phyloP scores from a whole-genome alignment of 2,329 filamentous ascomycete genomes.

The Metarhizium brunneum region DNA sequence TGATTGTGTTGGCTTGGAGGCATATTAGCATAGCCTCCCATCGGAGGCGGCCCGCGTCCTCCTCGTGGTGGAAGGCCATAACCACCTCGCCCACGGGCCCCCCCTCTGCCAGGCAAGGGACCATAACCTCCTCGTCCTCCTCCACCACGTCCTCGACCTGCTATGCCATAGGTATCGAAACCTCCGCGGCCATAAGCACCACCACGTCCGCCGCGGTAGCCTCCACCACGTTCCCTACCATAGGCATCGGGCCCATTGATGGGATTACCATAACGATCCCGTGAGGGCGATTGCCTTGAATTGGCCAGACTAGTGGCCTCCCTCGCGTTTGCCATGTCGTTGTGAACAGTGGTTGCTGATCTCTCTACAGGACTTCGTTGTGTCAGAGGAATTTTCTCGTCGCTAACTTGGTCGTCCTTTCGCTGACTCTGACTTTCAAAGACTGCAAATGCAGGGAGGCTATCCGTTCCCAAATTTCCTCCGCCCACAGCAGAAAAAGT shows the following conservation, averaged over 20 bases:
- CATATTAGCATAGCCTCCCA: slow-evolving; percentile 25
- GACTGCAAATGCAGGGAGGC: slow-evolving; percentile 47
- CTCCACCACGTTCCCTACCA: slow-evolving; percentile 21
- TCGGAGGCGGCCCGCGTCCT: slow-evolving; percentile 24
- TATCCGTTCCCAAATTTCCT: slow-evolving; percentile 40
- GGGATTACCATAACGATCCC: slow-evolving; percentile 58
- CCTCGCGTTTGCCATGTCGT: slow-evolving; percentile 27
- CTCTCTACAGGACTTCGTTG: slow-evolving; percentile 51
- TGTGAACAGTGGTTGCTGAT: slow-evolving; percentile 34
- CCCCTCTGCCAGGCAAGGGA: slow-evolving; percentile 28
- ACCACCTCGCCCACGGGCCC: slow-evolving; percentile 26
- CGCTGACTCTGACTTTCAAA: slow-evolving; percentile 61
- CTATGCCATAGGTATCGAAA: slow-evolving; percentile 36
- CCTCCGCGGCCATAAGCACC: slow-evolving; percentile 44
- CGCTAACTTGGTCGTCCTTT: slow-evolving; percentile 51
- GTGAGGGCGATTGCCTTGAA: slow-evolving; percentile 31
- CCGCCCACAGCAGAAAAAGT: slow-evolving; percentile 50
- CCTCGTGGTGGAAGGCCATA: slow-evolving; percentile 20
- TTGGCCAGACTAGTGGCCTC: slow-evolving; percentile 24
- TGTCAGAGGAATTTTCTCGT: slow-evolving; percentile 65
- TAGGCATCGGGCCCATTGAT: slow-evolving; percentile 26
- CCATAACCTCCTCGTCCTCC: slow-evolving; percentile 37
- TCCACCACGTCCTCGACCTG: slow-evolving; percentile 24
- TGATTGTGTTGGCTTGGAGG: slow-evolving; percentile 25
- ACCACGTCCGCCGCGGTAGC: slow-evolving; percentile 35